Conservation (phyloP, 768 basidiomycete species). For the Boletus rufocinnamomeus region DNA sequence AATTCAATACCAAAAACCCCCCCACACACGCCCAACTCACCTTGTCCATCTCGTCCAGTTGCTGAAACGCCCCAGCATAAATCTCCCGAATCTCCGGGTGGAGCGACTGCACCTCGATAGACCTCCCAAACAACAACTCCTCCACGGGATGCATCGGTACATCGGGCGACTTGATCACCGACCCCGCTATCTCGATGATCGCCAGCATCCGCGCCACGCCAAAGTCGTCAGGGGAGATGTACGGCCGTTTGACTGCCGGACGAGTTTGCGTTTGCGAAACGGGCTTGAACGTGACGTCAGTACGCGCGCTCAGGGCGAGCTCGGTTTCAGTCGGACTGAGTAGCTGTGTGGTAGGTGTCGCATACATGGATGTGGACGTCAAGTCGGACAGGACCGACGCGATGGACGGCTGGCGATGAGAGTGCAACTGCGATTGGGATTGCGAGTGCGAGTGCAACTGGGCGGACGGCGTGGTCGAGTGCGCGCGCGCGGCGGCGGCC, state of each 20-base stretch:
- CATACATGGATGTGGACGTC: conserved; percentile 44
- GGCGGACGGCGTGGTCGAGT: conserved; percentile 25
- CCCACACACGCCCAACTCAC: conserved; percentile 37
- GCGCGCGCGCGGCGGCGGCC: conserved; percentile 21
- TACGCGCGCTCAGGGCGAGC: not conserved
- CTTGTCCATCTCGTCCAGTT: conserved; percentile 80
- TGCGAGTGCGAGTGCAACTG: conserved; percentile 34
- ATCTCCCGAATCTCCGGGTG: conserved; percentile 75
- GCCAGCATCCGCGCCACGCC: conserved; percentile 87
- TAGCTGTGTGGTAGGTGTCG: conserved; percentile 41
- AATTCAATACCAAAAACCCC: not conserved
- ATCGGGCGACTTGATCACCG: conserved; percentile 37
- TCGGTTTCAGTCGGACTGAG: conserved; percentile 29
- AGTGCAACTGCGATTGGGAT: conserved; percentile 14
- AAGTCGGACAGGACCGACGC: conserved; percentile 73
- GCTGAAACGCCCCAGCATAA: conserved; percentile 68
- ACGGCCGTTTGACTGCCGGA: conserved; percentile 42
- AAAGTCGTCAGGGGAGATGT: conserved; percentile 79
- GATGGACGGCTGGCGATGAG: conserved; percentile 66
- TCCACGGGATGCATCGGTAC: conserved; percentile 63
- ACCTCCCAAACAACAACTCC: conserved; percentile 69
- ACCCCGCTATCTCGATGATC: conserved; percentile 71
- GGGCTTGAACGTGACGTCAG: conserved; percentile 32
- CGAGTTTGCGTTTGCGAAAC: not conserved
- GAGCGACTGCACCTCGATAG: conserved; percentile 58